These are phyloP conservation scores for Epichloe coenophiala DNA, from an alignment of 2,329 filamentous ascomycete species.

Conservation along the genomic window DNA sequence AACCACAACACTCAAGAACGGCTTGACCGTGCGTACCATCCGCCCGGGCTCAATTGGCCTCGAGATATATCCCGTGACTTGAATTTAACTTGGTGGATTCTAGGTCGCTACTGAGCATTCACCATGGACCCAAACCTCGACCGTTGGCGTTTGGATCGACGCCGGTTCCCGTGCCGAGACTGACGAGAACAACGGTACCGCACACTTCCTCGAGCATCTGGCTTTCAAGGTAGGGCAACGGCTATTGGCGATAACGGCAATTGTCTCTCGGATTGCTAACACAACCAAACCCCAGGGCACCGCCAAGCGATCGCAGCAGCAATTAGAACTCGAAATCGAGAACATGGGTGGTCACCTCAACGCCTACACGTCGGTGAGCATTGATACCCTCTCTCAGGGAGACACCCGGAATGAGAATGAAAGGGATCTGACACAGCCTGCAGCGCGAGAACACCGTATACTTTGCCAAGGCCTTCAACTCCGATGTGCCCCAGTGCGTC, in stretches of 20 bases:
- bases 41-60: conserved; percentile 24
- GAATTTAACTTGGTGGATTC: conserved; percentile 14
- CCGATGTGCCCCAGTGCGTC: conserved; percentile 89
- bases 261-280: conserved; percentile 1
- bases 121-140: conserved; percentile 95
- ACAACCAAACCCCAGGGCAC: conserved; percentile 51
- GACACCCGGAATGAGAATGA: conserved; percentile 5
- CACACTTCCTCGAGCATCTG: conserved; percentile 98
- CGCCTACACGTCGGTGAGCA: conserved; percentile 92
- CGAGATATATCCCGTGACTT: conserved; percentile 8
- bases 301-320: conserved; percentile 84
- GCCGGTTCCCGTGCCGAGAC: conserved; percentile 97
- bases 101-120: conserved; percentile 97
- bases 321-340: conserved; percentile 98
- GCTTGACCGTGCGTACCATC: conserved; percentile 63
- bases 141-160: conserved; percentile 98
- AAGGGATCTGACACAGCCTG: conserved; percentile 14
- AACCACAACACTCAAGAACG: conserved; percentile 93
- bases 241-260: neutral
- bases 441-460: conserved; percentile 99
- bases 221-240: conserved; percentile 76
- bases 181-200: conserved; percentile 95
- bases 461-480: conserved; percentile 98
- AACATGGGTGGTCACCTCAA: conserved; percentile 99
- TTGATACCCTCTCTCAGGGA: conserved; percentile 12